These are phyloP conservation scores for Salvia splendens DNA, from an alignment of 257 asterid genomes.

Conservation along the genomic window DNA sequence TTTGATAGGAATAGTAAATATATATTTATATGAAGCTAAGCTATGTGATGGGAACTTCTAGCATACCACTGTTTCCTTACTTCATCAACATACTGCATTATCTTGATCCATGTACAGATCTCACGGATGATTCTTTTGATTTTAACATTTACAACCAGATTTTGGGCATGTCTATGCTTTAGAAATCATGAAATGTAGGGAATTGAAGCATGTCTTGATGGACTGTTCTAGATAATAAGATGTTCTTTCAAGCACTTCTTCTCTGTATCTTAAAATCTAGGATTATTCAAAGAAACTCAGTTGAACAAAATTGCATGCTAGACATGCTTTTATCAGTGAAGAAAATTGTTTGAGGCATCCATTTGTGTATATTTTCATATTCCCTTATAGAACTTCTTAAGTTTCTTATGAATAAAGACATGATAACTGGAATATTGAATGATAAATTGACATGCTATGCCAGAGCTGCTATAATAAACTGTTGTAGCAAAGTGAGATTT, in stretches of 20 bases:
- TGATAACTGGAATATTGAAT: not conserved
- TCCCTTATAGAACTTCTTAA: not conserved
- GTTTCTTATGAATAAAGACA: not conserved
- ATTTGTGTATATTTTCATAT: not conserved
- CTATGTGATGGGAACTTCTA: slow-evolving; percentile 7
- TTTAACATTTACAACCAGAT: not conserved
- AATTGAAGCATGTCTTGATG: not conserved
- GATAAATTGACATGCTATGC: not conserved
- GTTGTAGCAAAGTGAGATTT: not conserved
- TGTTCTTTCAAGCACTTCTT: not conserved
- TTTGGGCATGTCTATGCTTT: not conserved
- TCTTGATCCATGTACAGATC: not conserved
- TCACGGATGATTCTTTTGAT: not conserved
- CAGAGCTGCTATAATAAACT: not conserved
- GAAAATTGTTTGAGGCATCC: not conserved
- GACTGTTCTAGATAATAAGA: slow-evolving; percentile 5
- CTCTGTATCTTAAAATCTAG: slow-evolving; percentile 1
- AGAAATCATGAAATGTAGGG: slow-evolving; percentile 7
- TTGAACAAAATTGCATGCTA: not conserved
- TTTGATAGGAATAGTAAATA: not conserved
- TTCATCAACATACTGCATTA: not conserved
- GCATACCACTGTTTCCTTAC: not conserved
- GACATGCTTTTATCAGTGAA: not conserved
- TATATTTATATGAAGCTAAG: not conserved
- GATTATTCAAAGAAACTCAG: not conserved